Evolutionary conservation across 2,329 filamentous ascomycete genomes (phyloP).

Genomic region (Aspergillus awamori): DNA sequence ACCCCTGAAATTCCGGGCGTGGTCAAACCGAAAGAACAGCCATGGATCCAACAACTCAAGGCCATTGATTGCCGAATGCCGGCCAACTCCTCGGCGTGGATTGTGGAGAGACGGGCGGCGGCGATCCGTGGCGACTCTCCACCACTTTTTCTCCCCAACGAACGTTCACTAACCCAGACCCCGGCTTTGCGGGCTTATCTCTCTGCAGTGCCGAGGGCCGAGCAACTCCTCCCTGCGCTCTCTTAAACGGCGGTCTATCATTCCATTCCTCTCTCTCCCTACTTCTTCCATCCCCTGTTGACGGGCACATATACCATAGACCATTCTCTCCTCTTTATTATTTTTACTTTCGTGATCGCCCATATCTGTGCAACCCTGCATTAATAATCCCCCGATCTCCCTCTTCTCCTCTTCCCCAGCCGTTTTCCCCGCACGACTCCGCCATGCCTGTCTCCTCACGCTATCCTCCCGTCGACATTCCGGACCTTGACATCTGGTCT

Average conservation of each 20-base stretch:
- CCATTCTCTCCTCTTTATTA: background rate
- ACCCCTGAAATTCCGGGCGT: no score
- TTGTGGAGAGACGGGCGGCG: no score
- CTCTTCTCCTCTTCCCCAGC: background rate
- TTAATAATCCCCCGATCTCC: no score
- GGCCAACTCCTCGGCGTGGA: no score
- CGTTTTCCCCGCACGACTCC: constrained; percentile 22
- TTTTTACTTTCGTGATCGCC: no score
- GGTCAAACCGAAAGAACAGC: no score
- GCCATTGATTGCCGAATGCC: no score
- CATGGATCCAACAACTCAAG: no score
- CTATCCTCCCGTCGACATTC: constrained; percentile 68
- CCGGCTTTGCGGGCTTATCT: constrained; percentile 2
- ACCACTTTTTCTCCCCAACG: background rate
- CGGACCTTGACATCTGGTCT: constrained; percentile 75
- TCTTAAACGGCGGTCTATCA: background rate
- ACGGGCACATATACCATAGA: background rate
- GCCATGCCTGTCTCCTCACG: constrained; percentile 72
- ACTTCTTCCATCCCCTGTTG: background rate
- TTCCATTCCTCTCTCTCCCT: background rate
- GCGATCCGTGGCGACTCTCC: background rate
- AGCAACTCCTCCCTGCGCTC: background rate
- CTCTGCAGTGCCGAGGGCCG: constrained; percentile 11
- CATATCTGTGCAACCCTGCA: no score
- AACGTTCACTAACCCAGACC: background rate